Evolutionary conservation across 2,329 filamentous ascomycete species (phyloP).

Genomic region (Xylaria sp.): DNA sequence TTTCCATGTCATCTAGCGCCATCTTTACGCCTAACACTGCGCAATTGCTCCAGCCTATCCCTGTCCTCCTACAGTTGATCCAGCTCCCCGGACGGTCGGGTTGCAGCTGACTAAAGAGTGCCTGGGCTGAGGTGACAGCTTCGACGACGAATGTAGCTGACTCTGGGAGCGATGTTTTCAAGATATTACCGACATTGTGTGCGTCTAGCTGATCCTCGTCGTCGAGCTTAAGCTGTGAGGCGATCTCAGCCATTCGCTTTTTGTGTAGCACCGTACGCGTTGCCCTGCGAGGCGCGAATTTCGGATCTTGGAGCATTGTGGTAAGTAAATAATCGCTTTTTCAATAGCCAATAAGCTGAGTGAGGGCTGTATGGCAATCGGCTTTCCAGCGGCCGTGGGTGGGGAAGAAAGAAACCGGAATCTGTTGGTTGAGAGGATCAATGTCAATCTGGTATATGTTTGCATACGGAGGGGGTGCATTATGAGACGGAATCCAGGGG

Average conservation of each 20-base stretch:
- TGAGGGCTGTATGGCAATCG: slow-evolving; percentile 58
- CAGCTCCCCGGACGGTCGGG: slow-evolving; percentile 74
- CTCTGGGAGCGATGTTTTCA: slow-evolving; percentile 37
- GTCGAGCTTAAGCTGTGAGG: slow-evolving; percentile 35
- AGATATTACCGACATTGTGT: slow-evolving; percentile 42
- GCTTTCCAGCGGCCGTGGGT: slow-evolving; percentile 62
- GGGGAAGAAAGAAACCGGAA: slow-evolving; percentile 67
- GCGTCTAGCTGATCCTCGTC: slow-evolving; percentile 40
- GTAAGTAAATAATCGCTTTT: slow-evolving; percentile 24
- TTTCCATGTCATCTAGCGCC: slow-evolving; percentile 63
- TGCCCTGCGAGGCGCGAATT: slow-evolving; percentile 44
- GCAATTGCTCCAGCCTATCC: slow-evolving; percentile 83
- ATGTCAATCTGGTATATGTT: slow-evolving; percentile 73
- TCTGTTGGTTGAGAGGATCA: slow-evolving; percentile 72
- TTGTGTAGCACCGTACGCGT: slow-evolving; percentile 37
- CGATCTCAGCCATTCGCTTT: slow-evolving; percentile 41
- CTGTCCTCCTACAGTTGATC: slow-evolving; percentile 85
- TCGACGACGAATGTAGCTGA: slow-evolving; percentile 79
- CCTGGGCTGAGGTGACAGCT: slow-evolving; percentile 76
- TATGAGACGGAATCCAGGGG: slow-evolving; percentile 74
- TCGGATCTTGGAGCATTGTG: slow-evolving; percentile 40
- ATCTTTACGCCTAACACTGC: slow-evolving; percentile 81
- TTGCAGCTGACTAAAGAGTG: slow-evolving; percentile 77
- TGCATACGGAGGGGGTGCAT: slow-evolving; percentile 64
- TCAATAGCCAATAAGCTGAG: slow-evolving; percentile 47